Base-by-base conservation (phyloP, 2,329 filamentous ascomycete species). In the Clonostachys solani region DNA sequence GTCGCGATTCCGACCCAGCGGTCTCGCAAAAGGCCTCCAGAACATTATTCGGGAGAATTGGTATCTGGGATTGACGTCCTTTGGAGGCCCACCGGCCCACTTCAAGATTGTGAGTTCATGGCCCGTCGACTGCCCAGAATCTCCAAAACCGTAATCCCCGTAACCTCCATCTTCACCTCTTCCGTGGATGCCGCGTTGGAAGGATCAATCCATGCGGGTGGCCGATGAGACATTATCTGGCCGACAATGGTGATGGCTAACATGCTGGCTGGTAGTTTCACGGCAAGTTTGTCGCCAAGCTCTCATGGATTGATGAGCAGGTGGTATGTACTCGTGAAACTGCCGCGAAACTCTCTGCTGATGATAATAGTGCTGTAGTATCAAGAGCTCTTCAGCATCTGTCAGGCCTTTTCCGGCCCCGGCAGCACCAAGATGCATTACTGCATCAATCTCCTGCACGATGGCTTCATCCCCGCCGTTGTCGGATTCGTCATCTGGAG, bases 371-470 rank as follows among this genome's bases (percentile, higher is more conserved):
- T 13, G 9, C 19, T 10, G 18, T 42, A 86, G 81, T 89, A 84
- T 61, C 82, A 87, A 60, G 86, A 89, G 57, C 73, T 89, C 0
- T 89, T 89, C 61, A 83, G 81, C 29, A 66, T 89, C 42, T 80
- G 76, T 16, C 85, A 89, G 63, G 81, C 81, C 2, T 69, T 89
- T 3, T 82, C 81, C 0, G 86, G 86, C 0, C 86, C 86, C 0
- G 85, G 56, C 0, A 85, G 80, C 51, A 89, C 86, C 2, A 89
- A 89, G 58, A 85, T 89, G 79, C 60, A 81, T 0, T 89, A 86
- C 50, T 86, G 79, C 50, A 81, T 89, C 38, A 80, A 82, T 37
- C 62, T 86, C 16, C 75, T 87, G 10, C 83, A 81, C 50, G 75
- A 75, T 12, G 84, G 84, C 0, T 67, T 84, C 5, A 46, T 78